A percentile compares a stretch with the other conserved stretches of the same genome.
Evolutionary conservation across 2,329 filamentous ascomycete species (phyloP).

Genomic region (Hymenoscyphus scutula): DNA sequence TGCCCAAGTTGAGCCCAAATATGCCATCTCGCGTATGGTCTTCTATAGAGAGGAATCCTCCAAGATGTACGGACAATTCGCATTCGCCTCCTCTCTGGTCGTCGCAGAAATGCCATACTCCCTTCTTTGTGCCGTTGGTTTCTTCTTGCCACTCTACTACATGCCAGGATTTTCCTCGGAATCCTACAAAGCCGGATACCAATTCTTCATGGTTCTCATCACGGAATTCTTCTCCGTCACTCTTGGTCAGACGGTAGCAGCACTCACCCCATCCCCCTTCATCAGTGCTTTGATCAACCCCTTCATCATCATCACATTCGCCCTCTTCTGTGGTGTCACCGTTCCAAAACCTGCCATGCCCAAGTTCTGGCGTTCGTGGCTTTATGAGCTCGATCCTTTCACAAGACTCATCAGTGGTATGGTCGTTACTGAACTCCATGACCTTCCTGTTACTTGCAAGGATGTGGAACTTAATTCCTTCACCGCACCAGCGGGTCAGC

Average conservation of each 20-base stretch:
- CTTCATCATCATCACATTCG: conserved; percentile 77
- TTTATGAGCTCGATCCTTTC: conserved; percentile 81
- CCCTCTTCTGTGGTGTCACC: conserved; percentile 84
- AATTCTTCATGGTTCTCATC: conserved; percentile 81
- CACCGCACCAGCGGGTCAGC: conserved; percentile 60
- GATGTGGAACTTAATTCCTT: conserved; percentile 65
- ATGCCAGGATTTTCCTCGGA: conserved; percentile 70
- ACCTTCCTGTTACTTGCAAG: conserved; percentile 59
- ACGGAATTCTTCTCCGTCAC: conserved; percentile 84
- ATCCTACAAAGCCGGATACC: conserved; percentile 71
- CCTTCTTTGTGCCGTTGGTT: conserved; percentile 73
- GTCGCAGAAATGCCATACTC: conserved; percentile 82
- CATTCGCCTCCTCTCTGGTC: conserved; percentile 76
- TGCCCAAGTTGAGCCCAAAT: conserved; percentile 80
- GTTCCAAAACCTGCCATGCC: conserved; percentile 78
- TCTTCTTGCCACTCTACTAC: conserved; percentile 83
- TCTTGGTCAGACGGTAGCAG: conserved; percentile 71
- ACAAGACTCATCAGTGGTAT: conserved; percentile 79
- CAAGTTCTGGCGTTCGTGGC: conserved; percentile 73
- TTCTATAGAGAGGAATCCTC: conserved; percentile 83
- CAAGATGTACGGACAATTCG: conserved; percentile 81
- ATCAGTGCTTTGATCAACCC: conserved; percentile 79
- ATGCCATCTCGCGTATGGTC: conserved; percentile 73
- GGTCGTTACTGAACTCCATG: conserved; percentile 74
- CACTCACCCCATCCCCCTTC: conserved; percentile 74